Percentiles rank a stretch among this genome's conserved stretches.
These are phyloP conservation scores for Prasinococcaceae sp. DNA, from an alignment of 139 green algal species.

Conservation along the genomic window DNA sequence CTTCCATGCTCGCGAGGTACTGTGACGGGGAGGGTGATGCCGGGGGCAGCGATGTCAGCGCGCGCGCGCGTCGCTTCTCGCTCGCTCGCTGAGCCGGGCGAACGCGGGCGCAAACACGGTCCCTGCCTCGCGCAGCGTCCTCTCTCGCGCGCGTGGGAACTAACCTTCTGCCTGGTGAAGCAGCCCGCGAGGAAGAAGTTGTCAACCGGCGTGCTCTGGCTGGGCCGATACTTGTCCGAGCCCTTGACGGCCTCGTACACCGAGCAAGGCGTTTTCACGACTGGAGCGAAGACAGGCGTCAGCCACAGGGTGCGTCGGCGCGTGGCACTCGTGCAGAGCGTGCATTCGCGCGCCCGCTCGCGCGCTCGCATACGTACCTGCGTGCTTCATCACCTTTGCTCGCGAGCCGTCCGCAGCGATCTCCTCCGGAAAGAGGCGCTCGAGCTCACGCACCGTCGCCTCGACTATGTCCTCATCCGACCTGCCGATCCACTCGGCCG, in stretches of 20 bases:
- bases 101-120: too few relatives aligned
- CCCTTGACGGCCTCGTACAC: conserved; percentile 87
- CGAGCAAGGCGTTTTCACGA: conserved; percentile 90
- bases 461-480: conserved; percentile 82
- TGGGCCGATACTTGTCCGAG: conserved; percentile 58
- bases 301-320: too few relatives aligned
- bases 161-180: conserved; percentile 97
- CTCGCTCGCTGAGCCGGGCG: too few relatives aligned
- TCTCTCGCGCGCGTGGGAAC: too few relatives aligned
- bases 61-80: too few relatives aligned
- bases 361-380: too few relatives aligned
- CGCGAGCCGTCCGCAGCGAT: conserved; percentile 36
- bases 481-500: conserved; percentile 24
- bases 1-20: conserved; percentile 97
- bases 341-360: too few relatives aligned
- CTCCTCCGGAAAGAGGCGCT: conserved; percentile 90
- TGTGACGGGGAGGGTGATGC: too few relatives aligned
- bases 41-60: too few relatives aligned
- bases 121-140: too few relatives aligned
- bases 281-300: too few relatives aligned
- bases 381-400: conserved; percentile 31
- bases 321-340: too few relatives aligned
- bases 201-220: conserved; percentile 56
- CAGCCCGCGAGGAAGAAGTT: conserved; percentile 95
- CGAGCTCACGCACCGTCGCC: conserved; percentile 69